Conservation (phyloP, 768 basidiomycete genomes). For the Amanita jacksonii region DNA sequence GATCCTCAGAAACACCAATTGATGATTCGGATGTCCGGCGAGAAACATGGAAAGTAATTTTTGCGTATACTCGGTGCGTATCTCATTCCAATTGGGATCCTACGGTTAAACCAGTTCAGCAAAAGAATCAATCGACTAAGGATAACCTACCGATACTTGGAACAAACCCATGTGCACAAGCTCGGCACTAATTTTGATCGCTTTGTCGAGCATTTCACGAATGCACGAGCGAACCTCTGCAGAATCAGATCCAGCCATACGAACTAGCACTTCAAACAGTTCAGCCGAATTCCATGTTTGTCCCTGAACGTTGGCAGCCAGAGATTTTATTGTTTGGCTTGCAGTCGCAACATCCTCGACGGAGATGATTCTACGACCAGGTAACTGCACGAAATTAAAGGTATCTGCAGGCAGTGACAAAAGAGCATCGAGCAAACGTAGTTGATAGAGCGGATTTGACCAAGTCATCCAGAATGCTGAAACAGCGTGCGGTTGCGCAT, state of each 20-base stretch:
- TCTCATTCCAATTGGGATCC: constrained; percentile 82
- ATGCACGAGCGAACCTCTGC: constrained; percentile 67
- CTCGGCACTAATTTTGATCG: constrained; percentile 88
- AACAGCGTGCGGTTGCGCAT: constrained; percentile 69
- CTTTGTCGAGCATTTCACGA: constrained; percentile 88
- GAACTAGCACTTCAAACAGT: constrained; percentile 81
- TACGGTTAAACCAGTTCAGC: constrained; percentile 17
- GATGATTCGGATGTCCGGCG: constrained; percentile 87
- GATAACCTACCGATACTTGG: constrained; percentile 67
- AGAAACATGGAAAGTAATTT: constrained; percentile 86
- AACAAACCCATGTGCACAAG: constrained; percentile 89
- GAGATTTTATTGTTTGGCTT: constrained; percentile 84
- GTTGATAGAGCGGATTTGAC: constrained; percentile 78
- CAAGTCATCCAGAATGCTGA: constrained; percentile 81
- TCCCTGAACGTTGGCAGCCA: constrained; percentile 85
- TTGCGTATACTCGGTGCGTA: constrained; percentile 79
- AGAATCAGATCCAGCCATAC: constrained; percentile 62
- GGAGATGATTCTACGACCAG: constrained; percentile 75
- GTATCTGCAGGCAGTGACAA: constrained; percentile 84
- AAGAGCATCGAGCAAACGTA: constrained; percentile 81
- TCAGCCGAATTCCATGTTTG: constrained; percentile 94
- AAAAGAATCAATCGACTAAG: background rate
- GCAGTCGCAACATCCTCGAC: constrained; percentile 81
- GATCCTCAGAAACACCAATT: constrained; percentile 93
- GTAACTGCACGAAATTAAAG: constrained; percentile 86